Conservation (phyloP, 176 grass and related monocot species). For the Zoysia pacifica region DNA sequence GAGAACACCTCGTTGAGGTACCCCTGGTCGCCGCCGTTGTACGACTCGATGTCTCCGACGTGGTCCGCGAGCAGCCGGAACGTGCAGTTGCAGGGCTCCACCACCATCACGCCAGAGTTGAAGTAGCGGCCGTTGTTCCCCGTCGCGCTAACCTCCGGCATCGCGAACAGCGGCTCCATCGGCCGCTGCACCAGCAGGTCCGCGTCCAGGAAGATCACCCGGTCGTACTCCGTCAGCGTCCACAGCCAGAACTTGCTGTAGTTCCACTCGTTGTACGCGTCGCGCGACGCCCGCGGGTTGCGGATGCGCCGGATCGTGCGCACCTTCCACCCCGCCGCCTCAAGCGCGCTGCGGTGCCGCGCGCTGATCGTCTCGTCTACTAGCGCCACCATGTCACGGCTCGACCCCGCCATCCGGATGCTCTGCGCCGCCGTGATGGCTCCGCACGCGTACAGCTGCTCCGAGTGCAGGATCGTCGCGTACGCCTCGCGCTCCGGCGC, state of each 20-base stretch:
- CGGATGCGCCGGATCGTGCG: conserved; percentile 35
- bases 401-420: conserved; percentile 40
- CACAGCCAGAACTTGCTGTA: conserved; percentile 71
- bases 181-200: conserved; percentile 53
- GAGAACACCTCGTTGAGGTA: conserved; percentile 67
- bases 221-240: conserved; percentile 49
- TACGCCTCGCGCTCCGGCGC: conserved; percentile 41
- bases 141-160: conserved; percentile 52
- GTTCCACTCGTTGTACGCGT: conserved; percentile 63
- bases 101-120: conserved; percentile 64
- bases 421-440: conserved; percentile 49
- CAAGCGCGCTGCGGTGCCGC: conserved; percentile 33
- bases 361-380: conserved; percentile 52
- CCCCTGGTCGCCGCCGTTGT: conserved; percentile 68
- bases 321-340: conserved; percentile 47
- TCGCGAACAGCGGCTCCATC: conserved; percentile 39
- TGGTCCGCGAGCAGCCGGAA: conserved; percentile 46
- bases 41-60: conserved; percentile 50
- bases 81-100: conserved; percentile 63
- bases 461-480: conserved; percentile 59
- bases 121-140: conserved; percentile 49
- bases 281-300: conserved; percentile 34
- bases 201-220: conserved; percentile 57
- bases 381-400: conserved; percentile 49
- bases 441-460: conserved; percentile 60